Percentiles rank a stretch among this genome's conserved stretches.
These are phyloP conservation scores for Lactarius hengduanensis DNA, from an alignment of 768 basidiomycete species.

Conservation along the genomic window DNA sequence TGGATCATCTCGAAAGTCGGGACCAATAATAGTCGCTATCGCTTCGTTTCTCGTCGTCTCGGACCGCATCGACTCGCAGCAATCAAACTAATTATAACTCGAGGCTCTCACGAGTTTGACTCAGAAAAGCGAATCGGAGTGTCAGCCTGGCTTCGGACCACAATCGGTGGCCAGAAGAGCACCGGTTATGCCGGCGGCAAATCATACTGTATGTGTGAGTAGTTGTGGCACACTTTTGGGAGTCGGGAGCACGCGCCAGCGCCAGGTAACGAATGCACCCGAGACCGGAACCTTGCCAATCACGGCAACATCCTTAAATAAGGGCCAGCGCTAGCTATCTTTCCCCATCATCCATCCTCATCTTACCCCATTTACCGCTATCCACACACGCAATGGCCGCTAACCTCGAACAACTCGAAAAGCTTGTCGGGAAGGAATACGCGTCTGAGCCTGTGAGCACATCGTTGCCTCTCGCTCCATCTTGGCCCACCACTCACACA, in stretches of 20 bases:
- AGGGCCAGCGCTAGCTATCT: not conserved
- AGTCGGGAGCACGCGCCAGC: not conserved
- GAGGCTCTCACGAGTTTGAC: too few relatives aligned
- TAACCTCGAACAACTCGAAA: slow-evolving; percentile 45
- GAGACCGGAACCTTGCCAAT: not conserved
- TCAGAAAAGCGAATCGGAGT: too few relatives aligned
- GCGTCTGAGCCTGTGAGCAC: slow-evolving; percentile 53
- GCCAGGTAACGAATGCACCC: not conserved
- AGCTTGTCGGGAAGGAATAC: slow-evolving; percentile 60
- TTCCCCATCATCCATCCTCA: not conserved
- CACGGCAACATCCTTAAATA: not conserved
- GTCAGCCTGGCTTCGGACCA: too few relatives aligned
- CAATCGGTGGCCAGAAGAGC: too few relatives aligned
- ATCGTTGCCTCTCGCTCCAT: not conserved
- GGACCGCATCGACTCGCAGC: too few relatives aligned
- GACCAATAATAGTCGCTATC: too few relatives aligned
- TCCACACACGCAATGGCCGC: slow-evolving; percentile 8
- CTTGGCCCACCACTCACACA: not conserved
- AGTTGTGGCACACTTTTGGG: too few relatives aligned
- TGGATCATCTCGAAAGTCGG: too few relatives aligned
- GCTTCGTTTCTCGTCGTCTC: too few relatives aligned
- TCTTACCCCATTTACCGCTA: not conserved
- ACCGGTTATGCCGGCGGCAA: too few relatives aligned
- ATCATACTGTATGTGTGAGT: too few relatives aligned
- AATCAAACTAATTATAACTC: too few relatives aligned